Conservation (phyloP, 305 asterid genomes). For the Fraxinus baroniana region DNA sequence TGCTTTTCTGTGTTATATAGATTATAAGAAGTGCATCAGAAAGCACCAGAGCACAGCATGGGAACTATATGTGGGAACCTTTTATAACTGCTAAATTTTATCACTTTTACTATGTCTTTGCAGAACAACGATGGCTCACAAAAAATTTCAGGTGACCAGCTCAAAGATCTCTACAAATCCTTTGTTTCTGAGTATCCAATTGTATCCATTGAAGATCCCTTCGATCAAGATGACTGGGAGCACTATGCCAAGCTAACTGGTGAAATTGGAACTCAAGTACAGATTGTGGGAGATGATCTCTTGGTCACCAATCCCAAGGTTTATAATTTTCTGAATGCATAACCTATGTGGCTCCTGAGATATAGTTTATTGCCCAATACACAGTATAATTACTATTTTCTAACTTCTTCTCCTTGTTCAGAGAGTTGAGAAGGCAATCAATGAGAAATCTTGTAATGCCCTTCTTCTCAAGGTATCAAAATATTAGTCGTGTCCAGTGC, state of each 20-base stretch:
- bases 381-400: not conserved
- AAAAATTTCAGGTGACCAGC: conserved; percentile 84
- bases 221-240: conserved; percentile 99
- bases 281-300: conserved; percentile 95
- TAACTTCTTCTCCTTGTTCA: conserved; percentile 23
- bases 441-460: conserved; percentile 85
- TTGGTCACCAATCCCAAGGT: conserved; percentile 96
- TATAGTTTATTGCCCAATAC: not conserved
- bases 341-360: not conserved
- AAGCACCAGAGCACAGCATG: not conserved
- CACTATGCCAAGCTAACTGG: conserved; percentile 66
- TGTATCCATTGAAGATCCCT: conserved; percentile 93
- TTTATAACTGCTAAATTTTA: not conserved
- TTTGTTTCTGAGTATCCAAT: conserved; percentile 84
- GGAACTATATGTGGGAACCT: not conserved
- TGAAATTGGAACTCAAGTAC: conserved; percentile 74
- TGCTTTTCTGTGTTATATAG: not conserved
- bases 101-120: conserved; percentile 13
- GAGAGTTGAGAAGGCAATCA: conserved; percentile 92
- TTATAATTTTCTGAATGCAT: not conserved
- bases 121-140: conserved; percentile 78
- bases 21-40: not conserved
- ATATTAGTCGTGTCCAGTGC: not conserved
- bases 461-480: conserved; percentile 88
- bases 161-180: conserved; percentile 89